Evolutionary conservation across 495 filamentous ascomycete genomes (phyloP).

Genomic region (Trichocladium uniseriatum): DNA sequence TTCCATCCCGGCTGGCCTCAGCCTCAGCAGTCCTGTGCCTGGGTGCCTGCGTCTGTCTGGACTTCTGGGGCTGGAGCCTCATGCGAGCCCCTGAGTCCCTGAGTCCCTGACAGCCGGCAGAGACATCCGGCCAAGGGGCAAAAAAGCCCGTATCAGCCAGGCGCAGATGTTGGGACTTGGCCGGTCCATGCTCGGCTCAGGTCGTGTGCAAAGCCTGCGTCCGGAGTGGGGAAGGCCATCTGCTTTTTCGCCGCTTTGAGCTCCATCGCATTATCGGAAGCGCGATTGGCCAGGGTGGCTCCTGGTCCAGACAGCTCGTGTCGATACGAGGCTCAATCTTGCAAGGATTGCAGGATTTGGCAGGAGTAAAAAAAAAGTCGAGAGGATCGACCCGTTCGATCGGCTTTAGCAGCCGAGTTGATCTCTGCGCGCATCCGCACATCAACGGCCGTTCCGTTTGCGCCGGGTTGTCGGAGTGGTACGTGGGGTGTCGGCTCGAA

Average conservation of each 20-base stretch:
- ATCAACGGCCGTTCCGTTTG: not conserved
- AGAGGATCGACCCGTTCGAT: not conserved
- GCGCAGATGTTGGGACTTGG: not conserved
- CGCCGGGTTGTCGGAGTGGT: too few relatives aligned
- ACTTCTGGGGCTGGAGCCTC: too few relatives aligned
- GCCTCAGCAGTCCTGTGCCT: too few relatives aligned
- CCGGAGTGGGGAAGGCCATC: not conserved
- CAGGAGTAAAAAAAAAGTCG: not conserved
- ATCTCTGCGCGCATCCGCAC: not conserved
- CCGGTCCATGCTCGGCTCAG: not conserved
- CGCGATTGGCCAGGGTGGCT: not conserved
- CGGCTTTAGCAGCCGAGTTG: not conserved
- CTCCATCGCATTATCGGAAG: not conserved
- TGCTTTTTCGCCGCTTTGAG: slow-evolving; percentile 2
- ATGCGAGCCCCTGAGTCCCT: too few relatives aligned
- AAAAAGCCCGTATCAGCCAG: too few relatives aligned
- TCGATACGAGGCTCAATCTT: slow-evolving; percentile 5
- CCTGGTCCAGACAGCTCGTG: not conserved
- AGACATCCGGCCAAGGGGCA: too few relatives aligned
- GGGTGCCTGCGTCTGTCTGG: too few relatives aligned
- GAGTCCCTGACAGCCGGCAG: too few relatives aligned
- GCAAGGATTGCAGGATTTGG: not conserved
- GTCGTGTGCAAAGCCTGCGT: not conserved
- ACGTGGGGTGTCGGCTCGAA: too few relatives aligned
- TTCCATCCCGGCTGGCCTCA: too few relatives aligned